Evolutionary conservation across 2,329 filamentous ascomycete genomes (phyloP).

Genomic region (Diatrype stigma): DNA sequence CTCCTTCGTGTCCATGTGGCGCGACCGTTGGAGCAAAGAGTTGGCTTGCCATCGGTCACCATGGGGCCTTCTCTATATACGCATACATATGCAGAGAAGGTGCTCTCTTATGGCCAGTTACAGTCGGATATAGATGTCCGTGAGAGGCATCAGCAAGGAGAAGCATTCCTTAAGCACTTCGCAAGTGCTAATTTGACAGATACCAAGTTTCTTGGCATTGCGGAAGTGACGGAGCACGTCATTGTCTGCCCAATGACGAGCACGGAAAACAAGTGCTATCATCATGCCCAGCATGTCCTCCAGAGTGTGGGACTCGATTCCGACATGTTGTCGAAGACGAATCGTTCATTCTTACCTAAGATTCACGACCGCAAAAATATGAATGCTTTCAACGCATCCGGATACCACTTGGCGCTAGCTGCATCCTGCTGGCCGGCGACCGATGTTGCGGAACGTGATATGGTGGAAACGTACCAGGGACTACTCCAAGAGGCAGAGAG

Average conservation of each 20-base stretch:
- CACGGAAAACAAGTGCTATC: slow-evolving; percentile 21
- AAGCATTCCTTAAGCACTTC: slow-evolving; percentile 27
- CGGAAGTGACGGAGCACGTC: slow-evolving; percentile 17
- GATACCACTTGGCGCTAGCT: background rate
- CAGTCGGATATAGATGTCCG: slow-evolving; percentile 30
- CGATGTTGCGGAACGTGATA: background rate
- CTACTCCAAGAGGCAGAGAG: background rate
- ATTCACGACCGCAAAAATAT: background rate
- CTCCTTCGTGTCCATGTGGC: slow-evolving; percentile 37
- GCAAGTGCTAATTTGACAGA: slow-evolving; percentile 29
- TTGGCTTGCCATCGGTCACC: slow-evolving; percentile 32
- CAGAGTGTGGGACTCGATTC: slow-evolving; percentile 24
- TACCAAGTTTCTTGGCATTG: slow-evolving; percentile 12
- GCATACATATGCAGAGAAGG: slow-evolving; percentile 29
- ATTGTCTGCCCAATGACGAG: slow-evolving; percentile 23
- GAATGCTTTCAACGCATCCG: background rate
- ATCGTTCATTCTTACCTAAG: background rate
- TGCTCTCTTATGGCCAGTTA: slow-evolving; percentile 28
- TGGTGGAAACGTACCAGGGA: background rate
- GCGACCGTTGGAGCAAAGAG: slow-evolving; percentile 24
- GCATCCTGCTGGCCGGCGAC: background rate
- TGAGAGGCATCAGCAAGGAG: slow-evolving; percentile 31
- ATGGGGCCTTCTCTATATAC: slow-evolving; percentile 25
- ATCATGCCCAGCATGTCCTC: slow-evolving; percentile 25
- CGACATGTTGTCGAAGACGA: slow-evolving; percentile 6